A percentile compares a stretch with the other conserved stretches of the same genome.
Conservation (phyloP, 768 basidiomycete species). For the Russula dissimulans region DNA sequence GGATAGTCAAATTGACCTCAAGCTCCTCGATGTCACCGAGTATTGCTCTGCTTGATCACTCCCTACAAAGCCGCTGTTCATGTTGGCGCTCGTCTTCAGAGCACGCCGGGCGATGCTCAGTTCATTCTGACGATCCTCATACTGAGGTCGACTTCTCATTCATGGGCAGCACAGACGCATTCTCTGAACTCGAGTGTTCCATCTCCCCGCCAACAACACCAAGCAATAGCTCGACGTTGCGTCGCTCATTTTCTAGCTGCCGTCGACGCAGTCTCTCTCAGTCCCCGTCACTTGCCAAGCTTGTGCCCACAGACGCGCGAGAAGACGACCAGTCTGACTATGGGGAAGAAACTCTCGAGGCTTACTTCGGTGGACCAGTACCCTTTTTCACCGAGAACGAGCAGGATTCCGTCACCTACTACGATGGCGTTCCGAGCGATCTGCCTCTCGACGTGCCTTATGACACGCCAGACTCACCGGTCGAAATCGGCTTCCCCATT, state of each 20-base stretch:
- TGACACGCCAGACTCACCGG: background rate
- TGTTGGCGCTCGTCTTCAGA: slow-evolving; percentile 23
- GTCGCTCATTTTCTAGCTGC: background rate
- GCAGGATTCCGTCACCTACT: background rate
- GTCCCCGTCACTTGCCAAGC: slow-evolving; percentile 15
- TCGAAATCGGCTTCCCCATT: background rate
- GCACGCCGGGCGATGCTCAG: slow-evolving; percentile 12
- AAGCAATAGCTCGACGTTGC: background rate
- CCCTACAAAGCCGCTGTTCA: slow-evolving; percentile 21
- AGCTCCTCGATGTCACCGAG: slow-evolving; percentile 21
- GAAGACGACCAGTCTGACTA: slow-evolving; percentile 23
- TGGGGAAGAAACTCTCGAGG: slow-evolving; percentile 32
- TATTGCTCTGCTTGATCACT: slow-evolving; percentile 20
- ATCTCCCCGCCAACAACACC: background rate
- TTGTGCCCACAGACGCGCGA: slow-evolving; percentile 19
- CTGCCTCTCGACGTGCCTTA: background rate
- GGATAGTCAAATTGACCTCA: background rate
- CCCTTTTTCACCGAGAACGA: background rate
- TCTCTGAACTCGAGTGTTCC: background rate
- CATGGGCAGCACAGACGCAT: background rate
- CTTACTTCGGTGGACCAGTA: slow-evolving; percentile 33
- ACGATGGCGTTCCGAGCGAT: background rate
- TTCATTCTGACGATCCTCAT: slow-evolving; percentile 7
- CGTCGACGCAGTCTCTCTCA: slow-evolving; percentile 12
- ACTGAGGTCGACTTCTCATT: slow-evolving; percentile 17